These are phyloP conservation scores for Dimocarpus longan DNA, from an alignment of 345 rosid genomes.

Conservation along the genomic window DNA sequence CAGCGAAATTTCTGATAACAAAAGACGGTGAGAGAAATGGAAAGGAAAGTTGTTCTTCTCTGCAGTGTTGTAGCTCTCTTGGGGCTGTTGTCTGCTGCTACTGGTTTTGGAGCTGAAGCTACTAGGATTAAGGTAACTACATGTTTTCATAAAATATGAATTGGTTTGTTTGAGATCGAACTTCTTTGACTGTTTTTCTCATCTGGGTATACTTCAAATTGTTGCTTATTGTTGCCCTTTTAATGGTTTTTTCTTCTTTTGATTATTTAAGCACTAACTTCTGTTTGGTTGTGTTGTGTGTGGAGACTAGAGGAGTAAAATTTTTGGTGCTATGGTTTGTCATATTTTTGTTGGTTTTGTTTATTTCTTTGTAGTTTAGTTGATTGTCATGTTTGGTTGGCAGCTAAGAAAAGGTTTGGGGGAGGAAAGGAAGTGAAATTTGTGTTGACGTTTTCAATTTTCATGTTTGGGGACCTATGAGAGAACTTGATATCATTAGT, in stretches of 20 bases:
- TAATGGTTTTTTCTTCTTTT: not conserved
- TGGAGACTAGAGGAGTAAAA: not conserved
- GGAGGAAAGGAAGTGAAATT: not conserved
- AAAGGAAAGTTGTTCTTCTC: constrained; percentile 58
- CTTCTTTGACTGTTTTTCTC: not conserved
- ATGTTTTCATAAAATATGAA: not conserved
- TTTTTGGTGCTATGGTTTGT: not conserved
- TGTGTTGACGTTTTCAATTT: not conserved
- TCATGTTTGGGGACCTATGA: not conserved
- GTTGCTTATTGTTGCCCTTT: not conserved
- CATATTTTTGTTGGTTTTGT: not conserved
- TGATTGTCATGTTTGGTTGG: not conserved
- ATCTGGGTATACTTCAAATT: not conserved
- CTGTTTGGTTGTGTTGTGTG: not conserved
- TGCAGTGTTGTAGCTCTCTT: constrained; percentile 59
- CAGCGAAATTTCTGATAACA: not conserved
- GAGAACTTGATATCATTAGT: not conserved
- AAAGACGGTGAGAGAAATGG: constrained; percentile 39
- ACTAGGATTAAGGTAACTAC: constrained; percentile 75
- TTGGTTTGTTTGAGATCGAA: constrained; percentile 14
- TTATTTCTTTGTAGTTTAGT: not conserved
- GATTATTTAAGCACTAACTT: not conserved
- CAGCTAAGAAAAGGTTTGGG: not conserved
- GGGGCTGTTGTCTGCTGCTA: constrained; percentile 70
- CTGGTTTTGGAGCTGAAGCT: constrained; percentile 93